Percentiles rank a stretch among this genome's conserved stretches.
These are phyloP conservation scores for Phanerochaete sordida DNA, from an alignment of 768 basidiomycete genomes.

Conservation along the genomic window DNA sequence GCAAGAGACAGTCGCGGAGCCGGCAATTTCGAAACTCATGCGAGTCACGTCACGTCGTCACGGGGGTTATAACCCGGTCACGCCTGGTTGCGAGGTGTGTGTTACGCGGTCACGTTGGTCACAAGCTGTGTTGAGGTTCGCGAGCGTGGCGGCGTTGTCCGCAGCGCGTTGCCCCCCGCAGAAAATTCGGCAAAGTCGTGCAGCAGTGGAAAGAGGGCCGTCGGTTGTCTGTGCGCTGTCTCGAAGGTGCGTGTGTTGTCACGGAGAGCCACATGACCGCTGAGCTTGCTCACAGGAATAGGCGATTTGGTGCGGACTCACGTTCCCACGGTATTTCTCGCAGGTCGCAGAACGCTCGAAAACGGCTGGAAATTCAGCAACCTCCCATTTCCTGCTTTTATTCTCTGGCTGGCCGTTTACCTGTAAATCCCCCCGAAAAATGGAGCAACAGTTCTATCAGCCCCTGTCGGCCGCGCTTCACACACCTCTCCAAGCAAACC, in stretches of 20 bases:
- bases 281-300: slow-evolving; percentile 1
- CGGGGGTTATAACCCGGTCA: not conserved
- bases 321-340: slow-evolving; percentile 14
- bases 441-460: slow-evolving; percentile 77
- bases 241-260: not conserved
- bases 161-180: not conserved
- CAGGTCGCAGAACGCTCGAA: slow-evolving; percentile 8
- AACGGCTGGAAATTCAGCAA: slow-evolving; percentile 3
- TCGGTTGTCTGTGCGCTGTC: not conserved
- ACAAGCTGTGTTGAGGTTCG: not conserved
- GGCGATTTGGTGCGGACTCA: not conserved
- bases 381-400: slow-evolving; percentile 9
- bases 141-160: not conserved
- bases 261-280: not conserved
- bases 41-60: slow-evolving; percentile 4
- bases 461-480: slow-evolving; percentile 77
- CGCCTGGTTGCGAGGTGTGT: not conserved
- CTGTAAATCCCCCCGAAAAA: slow-evolving; percentile 24
- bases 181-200: not conserved
- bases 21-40: not conserved
- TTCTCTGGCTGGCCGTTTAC: slow-evolving; percentile 12
- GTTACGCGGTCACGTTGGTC: not conserved
- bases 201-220: not conserved
- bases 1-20: slow-evolving; percentile 7
- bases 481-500: slow-evolving; percentile 37